Evolutionary conservation across 2,329 filamentous ascomycete species (phyloP).

Genomic region (Xylariomycetidae sp.): DNA sequence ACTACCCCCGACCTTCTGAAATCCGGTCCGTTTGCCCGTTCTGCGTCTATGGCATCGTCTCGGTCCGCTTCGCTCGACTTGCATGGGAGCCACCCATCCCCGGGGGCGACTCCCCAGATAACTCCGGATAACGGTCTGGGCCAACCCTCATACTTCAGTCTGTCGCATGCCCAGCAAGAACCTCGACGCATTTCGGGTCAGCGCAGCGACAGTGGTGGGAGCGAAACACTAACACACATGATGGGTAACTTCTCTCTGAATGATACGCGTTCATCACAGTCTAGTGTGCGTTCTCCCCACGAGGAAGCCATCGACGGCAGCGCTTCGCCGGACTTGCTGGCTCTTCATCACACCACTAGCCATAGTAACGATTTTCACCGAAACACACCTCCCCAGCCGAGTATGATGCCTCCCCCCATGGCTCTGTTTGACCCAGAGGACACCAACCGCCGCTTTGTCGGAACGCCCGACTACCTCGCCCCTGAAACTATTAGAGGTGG

Average conservation of each 20-base stretch:
- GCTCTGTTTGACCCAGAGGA: slow-evolving; percentile 94
- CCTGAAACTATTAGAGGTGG: slow-evolving; percentile 94
- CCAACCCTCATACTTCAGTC: slow-evolving; percentile 90
- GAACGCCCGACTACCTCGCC: slow-evolving; percentile 93
- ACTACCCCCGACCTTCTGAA: slow-evolving; percentile 89
- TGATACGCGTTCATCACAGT: slow-evolving; percentile 45
- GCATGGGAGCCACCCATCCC: slow-evolving; percentile 66
- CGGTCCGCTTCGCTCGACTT: slow-evolving; percentile 91
- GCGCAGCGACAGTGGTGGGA: slow-evolving; percentile 87
- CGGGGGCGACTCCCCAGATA: slow-evolving; percentile 78
- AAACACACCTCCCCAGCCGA: slow-evolving; percentile 56
- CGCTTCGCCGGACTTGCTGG: slow-evolving; percentile 70
- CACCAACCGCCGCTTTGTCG: slow-evolving; percentile 86
- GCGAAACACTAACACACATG: slow-evolving; percentile 77
- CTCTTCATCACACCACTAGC: slow-evolving; percentile 49
- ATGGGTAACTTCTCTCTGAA: slow-evolving; percentile 72
- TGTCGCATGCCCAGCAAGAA: slow-evolving; percentile 54
- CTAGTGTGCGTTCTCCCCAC: slow-evolving; percentile 52
- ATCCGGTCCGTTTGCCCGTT: slow-evolving; percentile 81
- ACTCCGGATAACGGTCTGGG: slow-evolving; percentile 70
- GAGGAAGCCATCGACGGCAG: slow-evolving; percentile 71
- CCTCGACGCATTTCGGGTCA: slow-evolving; percentile 68
- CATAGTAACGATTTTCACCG: slow-evolving; percentile 45
- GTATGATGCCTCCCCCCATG: slow-evolving; percentile 86
- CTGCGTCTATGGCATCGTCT: slow-evolving; percentile 80